Conservation (phyloP, 2,329 filamentous ascomycete genomes). For the Curvularia eragrostidis region DNA sequence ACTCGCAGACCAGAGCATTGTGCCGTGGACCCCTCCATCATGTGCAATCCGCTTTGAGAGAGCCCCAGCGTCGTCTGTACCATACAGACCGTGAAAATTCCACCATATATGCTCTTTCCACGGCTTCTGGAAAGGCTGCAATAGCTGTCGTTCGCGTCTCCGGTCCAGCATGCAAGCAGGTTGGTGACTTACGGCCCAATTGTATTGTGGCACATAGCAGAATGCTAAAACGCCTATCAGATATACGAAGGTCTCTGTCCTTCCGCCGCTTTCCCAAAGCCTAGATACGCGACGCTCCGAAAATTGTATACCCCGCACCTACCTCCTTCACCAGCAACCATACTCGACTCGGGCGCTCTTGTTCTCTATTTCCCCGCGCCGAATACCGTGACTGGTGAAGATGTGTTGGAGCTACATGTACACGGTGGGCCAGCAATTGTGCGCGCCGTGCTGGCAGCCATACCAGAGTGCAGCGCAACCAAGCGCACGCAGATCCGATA, state of each 20-base stretch:
- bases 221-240: constrained; percentile 45
- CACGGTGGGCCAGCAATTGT: constrained; percentile 91
- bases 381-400: constrained; percentile 87
- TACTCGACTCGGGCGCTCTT: constrained; percentile 79
- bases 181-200: constrained; percentile 42
- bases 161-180: constrained; percentile 74
- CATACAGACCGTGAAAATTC: constrained; percentile 33
- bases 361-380: constrained; percentile 84
- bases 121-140: constrained; percentile 81
- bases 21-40: constrained; percentile 10
- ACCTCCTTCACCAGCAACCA: constrained; percentile 49
- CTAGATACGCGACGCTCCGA: constrained; percentile 73
- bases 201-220: background rate
- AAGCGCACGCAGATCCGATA: constrained; percentile 68
- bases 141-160: constrained; percentile 92
- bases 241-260: constrained; percentile 72
- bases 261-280: constrained; percentile 59
- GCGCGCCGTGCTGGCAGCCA: constrained; percentile 80
- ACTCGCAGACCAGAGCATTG: background rate
- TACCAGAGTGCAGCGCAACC: constrained; percentile 61
- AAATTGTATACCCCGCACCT: constrained; percentile 69
- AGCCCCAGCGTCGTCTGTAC: constrained; percentile 17
- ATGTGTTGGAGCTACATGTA: constrained; percentile 91
- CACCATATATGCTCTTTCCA: constrained; percentile 93
- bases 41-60: constrained; percentile 25